Evolutionary conservation across 2,329 filamentous ascomycete genomes (phyloP), one percentile per base, ranked within the genome.

Genomic region (Byssochlamys sp.): DNA sequence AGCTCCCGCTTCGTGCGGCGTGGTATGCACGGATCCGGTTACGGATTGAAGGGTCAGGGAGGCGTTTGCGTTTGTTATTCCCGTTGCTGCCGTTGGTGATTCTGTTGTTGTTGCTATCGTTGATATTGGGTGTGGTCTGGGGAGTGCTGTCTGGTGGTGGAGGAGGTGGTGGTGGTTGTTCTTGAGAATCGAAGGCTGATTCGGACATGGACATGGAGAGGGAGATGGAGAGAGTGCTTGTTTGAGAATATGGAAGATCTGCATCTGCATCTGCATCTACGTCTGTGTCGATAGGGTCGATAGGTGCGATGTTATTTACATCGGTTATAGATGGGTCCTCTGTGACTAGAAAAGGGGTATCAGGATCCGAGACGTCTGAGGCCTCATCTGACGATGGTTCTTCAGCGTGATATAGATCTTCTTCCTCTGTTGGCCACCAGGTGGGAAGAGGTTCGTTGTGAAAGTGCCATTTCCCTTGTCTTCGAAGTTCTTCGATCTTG

Each of bases 1-100:
- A 78, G 10, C 71, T 77, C 9, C 72, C 71, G 61, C 71, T 73
- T 9, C 66, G 69, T 19, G 71, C 76, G 27, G 75, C 75, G 19
- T 70, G 63, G 55, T 74, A 81, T 26, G 71, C 76, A 55, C 64
- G 69, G 26, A 61, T 63, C 1, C 71, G 68, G 12, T 59, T 55
- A 33, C 58, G 64, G 26, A 55, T 45, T 11, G 52, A n/a, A 5
- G 24, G 5, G 11, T 9, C 25, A 1, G 12, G 55, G 49, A 29
- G 63, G 57, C n/a, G 67, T 67, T 14, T 58, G 57, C 6, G 61
- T 59, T 59, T 53, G 50, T 54, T 14, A 24, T 28, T 53, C 28
- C 33, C 52, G 12, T 24, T 31, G 51, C 19, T 58, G 59, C 45
- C 54, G 58, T 48, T 45, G 33, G 29, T 29, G 58, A 27, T 50